phyloP scores from a whole-genome alignment of 1,284 basidiomycete species.

The Ustilago vetiveriae region DNA sequence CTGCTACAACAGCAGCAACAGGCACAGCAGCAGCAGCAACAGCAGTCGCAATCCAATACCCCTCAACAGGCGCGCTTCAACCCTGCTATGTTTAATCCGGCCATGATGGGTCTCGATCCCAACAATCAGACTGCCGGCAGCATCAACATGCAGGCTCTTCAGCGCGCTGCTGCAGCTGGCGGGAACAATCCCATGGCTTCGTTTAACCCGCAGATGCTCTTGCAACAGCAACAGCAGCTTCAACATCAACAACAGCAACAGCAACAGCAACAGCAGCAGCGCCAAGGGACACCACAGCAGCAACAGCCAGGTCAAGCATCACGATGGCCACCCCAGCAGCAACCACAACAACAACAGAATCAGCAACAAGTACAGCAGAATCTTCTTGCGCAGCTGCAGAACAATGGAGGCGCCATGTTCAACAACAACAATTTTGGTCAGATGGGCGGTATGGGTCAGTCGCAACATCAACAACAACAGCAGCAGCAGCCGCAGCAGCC shows the following conservation, averaged over 20 bases:
- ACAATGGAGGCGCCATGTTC: constrained; percentile 35
- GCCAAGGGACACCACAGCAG: constrained; percentile 26
- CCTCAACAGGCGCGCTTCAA: constrained; percentile 32
- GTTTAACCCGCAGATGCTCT: constrained; percentile 47
- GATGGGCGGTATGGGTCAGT: constrained; percentile 29
- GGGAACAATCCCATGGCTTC: constrained; percentile 34
- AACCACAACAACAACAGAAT: constrained; percentile 17
- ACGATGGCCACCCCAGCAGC: constrained; percentile 29
- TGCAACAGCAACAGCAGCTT: constrained; percentile 39
- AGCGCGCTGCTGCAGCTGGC: constrained; percentile 36
- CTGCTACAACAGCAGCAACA: constrained; percentile 39
- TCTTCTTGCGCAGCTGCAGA: constrained; percentile 35
- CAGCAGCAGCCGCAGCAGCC: constrained; percentile 27
- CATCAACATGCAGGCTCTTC: constrained; percentile 44
- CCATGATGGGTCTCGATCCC: constrained; percentile 37
- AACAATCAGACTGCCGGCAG: constrained; percentile 28
- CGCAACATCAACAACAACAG: constrained; percentile 27
- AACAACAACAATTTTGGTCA: constrained; percentile 25
- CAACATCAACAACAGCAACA: constrained; percentile 35
- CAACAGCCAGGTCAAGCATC: constrained; percentile 23
- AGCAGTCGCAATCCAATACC: constrained; percentile 29
- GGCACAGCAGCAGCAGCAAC: constrained; percentile 36
- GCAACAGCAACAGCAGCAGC: constrained; percentile 30
- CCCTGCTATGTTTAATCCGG: constrained; percentile 39
- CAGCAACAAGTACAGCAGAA: constrained; percentile 40